These are phyloP conservation scores for Rhododendron griersonianum DNA, from an alignment of 148 eudicot species.

Conservation along the genomic window DNA sequence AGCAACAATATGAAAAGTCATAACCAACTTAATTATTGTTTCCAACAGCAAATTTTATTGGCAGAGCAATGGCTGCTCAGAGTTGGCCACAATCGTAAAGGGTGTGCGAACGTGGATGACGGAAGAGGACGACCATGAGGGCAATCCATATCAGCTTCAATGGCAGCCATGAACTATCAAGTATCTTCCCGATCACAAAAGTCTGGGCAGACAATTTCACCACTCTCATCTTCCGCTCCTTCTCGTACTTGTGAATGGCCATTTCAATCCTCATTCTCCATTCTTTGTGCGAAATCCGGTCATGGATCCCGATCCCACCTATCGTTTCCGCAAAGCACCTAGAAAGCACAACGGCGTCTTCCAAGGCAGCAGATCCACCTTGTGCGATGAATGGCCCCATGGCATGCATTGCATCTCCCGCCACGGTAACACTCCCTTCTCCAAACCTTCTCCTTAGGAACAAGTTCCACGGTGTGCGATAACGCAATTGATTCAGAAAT, in stretches of 20 bases:
- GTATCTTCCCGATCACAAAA: constrained; percentile 11
- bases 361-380: constrained; percentile 6
- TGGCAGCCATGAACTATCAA: constrained; percentile 4
- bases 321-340: constrained; percentile 9
- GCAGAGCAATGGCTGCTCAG: background rate
- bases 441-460: background rate
- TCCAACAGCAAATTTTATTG: background rate
- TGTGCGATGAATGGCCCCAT: constrained; percentile 20
- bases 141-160: constrained; percentile 4
- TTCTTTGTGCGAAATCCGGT: background rate
- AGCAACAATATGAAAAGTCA: too few relatives aligned
- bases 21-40: too few relatives aligned
- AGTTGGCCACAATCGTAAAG: constrained; percentile 16
- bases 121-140: constrained; percentile 8
- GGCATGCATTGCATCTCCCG: constrained; percentile 20
- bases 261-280: background rate
- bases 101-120: background rate
- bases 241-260: constrained; percentile 2
- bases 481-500: constrained; percentile 3
- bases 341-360: constrained; percentile 12
- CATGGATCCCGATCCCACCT: background rate
- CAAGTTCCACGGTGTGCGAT: constrained; percentile 17
- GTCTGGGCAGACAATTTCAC: background rate
- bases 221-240: constrained; percentile 14
- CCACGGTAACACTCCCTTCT: constrained; percentile 5